phyloP scores from a whole-genome alignment of 73 alveolate genomes.

The Paramecium bursaria region DNA sequence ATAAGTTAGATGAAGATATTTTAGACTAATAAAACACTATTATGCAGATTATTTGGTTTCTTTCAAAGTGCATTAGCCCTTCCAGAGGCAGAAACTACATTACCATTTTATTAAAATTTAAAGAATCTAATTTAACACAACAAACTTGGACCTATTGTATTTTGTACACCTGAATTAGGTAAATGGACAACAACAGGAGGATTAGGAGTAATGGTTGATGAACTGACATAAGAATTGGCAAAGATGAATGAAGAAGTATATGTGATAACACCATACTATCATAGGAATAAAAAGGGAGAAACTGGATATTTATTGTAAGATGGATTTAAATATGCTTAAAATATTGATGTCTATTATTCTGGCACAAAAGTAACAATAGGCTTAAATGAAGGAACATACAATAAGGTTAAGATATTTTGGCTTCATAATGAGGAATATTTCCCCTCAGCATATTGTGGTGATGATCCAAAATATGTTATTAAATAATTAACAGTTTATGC shows the following conservation, averaged over 20 bases:
- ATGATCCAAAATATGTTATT: conserved; percentile 66
- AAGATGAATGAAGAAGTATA: conserved; percentile 92
- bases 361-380: conserved; percentile 83
- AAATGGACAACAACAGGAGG: conserved; percentile 99
- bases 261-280: conserved; percentile 97
- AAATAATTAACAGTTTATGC: conserved; percentile 83
- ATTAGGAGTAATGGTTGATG: conserved; percentile 98
- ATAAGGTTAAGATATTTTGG: conserved; percentile 92
- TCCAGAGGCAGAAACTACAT: conserved; percentile 6
- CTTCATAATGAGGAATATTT: conserved; percentile 89
- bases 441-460: conserved; percentile 95
- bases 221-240: conserved; percentile 91
- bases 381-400: conserved; percentile 91
- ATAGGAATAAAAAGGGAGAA: conserved; percentile 86
- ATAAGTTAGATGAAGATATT: conserved; percentile 46
- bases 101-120: conserved; percentile 73
- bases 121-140: conserved; percentile 78
- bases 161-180: conserved; percentile 97
- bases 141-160: conserved; percentile 95
- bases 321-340: conserved; percentile 83
- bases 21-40: conserved; percentile 52
- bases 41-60: conserved; percentile 70
- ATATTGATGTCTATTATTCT: conserved; percentile 83
- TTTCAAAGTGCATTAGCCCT: conserved; percentile 29
- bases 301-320: conserved; percentile 88